Evolutionary conservation across 2,329 filamentous ascomycete genomes (phyloP).

Genomic region (Penicillium sp.): DNA sequence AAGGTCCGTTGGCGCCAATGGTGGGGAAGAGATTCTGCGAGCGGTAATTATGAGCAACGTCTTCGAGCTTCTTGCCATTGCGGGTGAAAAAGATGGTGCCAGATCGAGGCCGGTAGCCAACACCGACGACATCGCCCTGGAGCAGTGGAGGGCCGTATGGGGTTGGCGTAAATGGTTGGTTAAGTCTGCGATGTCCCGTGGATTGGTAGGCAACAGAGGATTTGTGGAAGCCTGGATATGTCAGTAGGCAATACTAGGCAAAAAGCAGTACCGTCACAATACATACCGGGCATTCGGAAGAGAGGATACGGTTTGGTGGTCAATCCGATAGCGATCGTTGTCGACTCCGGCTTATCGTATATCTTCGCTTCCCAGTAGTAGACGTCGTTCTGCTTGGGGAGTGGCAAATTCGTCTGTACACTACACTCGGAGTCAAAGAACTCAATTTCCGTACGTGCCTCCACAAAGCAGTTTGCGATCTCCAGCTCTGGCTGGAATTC

Average conservation of each 20-base stretch:
- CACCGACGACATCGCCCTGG: conserved; percentile 92
- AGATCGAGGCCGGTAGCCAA: conserved; percentile 89
- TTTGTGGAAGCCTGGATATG: conserved; percentile 73
- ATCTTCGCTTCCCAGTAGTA: conserved; percentile 99
- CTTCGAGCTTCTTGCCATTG: conserved; percentile 95
- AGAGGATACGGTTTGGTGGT: conserved; percentile 95
- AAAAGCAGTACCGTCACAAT: not conserved
- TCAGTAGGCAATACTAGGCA: conserved; percentile 8
- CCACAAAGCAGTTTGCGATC: conserved; percentile 98
- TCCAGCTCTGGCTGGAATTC: conserved; percentile 99
- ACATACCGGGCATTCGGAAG: conserved; percentile 84
- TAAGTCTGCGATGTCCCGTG: conserved; percentile 78
- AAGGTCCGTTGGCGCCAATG: conserved; percentile 91
- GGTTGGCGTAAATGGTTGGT: conserved; percentile 81
- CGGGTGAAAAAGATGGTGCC: conserved; percentile 97
- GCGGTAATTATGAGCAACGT: conserved; percentile 88
- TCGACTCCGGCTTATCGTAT: conserved; percentile 91
- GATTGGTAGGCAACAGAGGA: conserved; percentile 89
- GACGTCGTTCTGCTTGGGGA: conserved; percentile 97
- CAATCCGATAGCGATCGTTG: conserved; percentile 84
- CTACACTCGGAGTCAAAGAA: conserved; percentile 98
- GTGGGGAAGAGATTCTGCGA: conserved; percentile 96
- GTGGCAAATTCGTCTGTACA: conserved; percentile 91
- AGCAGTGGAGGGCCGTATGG: conserved; percentile 79
- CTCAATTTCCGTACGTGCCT: conserved; percentile 92